A percentile compares a stretch with the other conserved stretches of the same genome.
These are phyloP conservation scores for Phaffomyces antillensis DNA, from an alignment of 805 yeast genomes.

Conservation along the genomic window DNA sequence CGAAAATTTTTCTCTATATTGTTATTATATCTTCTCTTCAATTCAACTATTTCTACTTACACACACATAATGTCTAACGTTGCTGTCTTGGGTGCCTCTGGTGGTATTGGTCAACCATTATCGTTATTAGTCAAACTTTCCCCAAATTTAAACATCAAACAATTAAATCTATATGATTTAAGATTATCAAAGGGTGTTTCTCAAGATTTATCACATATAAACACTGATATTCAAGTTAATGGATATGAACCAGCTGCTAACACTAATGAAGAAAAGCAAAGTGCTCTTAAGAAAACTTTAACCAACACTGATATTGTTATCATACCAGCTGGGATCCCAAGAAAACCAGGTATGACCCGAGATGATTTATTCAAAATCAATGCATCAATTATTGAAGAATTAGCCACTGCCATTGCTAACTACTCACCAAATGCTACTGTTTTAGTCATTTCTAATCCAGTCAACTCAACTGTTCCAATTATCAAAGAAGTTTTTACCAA, in stretches of 20 bases:
- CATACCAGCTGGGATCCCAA: constrained; percentile 83
- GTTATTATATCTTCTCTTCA: no score
- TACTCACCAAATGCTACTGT: constrained; percentile 69
- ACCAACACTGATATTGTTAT: constrained; percentile 41
- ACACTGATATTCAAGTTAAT: constrained; percentile 54
- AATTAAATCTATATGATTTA: constrained; percentile 77
- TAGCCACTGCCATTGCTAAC: constrained; percentile 70
- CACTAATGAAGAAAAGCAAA: constrained; percentile 42
- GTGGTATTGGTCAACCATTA: constrained; percentile 92
- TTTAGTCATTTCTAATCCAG: constrained; percentile 86
- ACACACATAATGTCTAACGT: constrained; percentile 43
- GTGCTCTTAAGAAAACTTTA: constrained; percentile 24
- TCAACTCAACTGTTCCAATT: constrained; percentile 87
- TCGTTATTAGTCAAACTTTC: constrained; percentile 73
- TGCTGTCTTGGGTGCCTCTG: constrained; percentile 86
- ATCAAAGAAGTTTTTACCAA: constrained; percentile 73
- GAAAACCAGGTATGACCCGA: constrained; percentile 94
- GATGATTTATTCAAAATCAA: constrained; percentile 82
- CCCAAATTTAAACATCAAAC: constrained; percentile 40
- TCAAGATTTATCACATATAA: constrained; percentile 80
- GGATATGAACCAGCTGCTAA: constrained; percentile 58
- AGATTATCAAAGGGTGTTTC: constrained; percentile 83
- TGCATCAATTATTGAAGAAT: constrained; percentile 68
- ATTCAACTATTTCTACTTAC: no score
- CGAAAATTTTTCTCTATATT: not conserved